A percentile compares a stretch with the other conserved stretches of the same genome.
phyloP scores from a whole-genome alignment of 1,284 basidiomycete genomes.

The Takashimella tepidaria region DNA sequence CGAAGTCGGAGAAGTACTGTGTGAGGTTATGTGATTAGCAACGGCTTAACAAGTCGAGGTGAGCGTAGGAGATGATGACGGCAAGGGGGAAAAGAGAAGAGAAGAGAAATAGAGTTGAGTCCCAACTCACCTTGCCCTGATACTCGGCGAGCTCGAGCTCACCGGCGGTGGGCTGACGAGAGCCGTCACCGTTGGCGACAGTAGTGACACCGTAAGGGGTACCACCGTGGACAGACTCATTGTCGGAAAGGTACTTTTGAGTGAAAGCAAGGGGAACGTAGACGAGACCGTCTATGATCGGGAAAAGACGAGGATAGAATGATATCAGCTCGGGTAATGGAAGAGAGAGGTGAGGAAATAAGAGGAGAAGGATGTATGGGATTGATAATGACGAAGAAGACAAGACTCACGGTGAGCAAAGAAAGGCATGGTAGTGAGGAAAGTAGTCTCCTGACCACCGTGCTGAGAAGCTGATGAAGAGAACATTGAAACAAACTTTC shows the following conservation, averaged over 20 bases:
- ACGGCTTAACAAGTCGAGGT: no score
- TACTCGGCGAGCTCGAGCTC: conserved; percentile 62
- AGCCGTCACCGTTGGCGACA: conserved; percentile 60
- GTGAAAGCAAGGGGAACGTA: conserved; percentile 77
- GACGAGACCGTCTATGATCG: conserved; percentile 12
- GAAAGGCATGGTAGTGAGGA: conserved; percentile 62
- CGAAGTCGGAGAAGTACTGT: conserved; percentile 43
- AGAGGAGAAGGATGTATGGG: no score
- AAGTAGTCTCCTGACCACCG: conserved; percentile 55
- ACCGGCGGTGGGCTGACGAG: conserved; percentile 57
- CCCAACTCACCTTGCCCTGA: conserved; percentile 53
- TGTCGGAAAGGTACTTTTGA: conserved; percentile 55
- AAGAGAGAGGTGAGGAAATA: no score
- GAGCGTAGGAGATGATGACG: neutral
- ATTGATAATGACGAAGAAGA: no score
- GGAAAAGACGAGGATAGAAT: no score
- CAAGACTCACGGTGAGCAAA: conserved; percentile 60
- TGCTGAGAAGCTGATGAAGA: conserved; percentile 43
- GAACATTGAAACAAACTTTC: conserved; percentile 60
- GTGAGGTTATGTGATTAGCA: no score
- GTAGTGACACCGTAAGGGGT: conserved; percentile 62
- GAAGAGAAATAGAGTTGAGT: no score
- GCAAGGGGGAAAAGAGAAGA: neutral
- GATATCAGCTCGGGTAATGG: no score
- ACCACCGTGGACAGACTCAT: conserved; percentile 67